phyloP scores from a whole-genome alignment of 306 rosid species.

The Prunus persica region Prunus_persica_NCBIv2 NC_034009.1:19910001-19910500 shows the following conservation, averaged over 20 bases:
- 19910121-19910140: background rate
- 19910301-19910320: conserved; percentile 81
- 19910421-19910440: conserved; percentile 79
- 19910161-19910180: conserved; percentile 99
- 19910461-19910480: background rate
- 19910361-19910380: conserved; percentile 98
- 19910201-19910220: conserved; percentile 93
- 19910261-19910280: conserved; percentile 72
- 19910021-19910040: background rate
- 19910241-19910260: conserved; percentile 73
- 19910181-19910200: conserved; percentile 99
- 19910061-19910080: background rate
- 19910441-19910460: background rate
- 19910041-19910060: background rate
- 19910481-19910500: background rate
- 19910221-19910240: conserved; percentile 83
- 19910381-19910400: conserved; percentile 95
- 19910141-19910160: conserved; percentile 36
- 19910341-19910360: conserved; percentile 98
- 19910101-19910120: background rate
- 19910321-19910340: conserved; percentile 91
- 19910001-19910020: background rate
- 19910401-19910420: conserved; percentile 88
- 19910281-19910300: conserved; percentile 61
- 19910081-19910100: background rate